Conservation (phyloP, 164 flowering plant species). For the Magnolia kwangsiensis region DNA sequence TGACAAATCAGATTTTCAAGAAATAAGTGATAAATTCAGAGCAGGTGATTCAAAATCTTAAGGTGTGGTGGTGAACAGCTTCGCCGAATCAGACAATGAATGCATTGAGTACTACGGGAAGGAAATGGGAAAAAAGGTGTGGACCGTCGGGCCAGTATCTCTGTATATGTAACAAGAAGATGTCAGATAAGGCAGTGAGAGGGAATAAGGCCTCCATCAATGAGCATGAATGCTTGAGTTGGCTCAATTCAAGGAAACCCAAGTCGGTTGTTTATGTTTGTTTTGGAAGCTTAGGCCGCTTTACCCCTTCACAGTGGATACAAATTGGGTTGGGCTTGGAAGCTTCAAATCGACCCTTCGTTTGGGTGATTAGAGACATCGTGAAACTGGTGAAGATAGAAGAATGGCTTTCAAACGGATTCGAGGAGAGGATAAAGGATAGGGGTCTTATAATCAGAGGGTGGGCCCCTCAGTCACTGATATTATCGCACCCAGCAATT, state of each 20-base stretch:
- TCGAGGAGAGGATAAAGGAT: constrained; percentile 43
- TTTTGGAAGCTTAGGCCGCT: constrained; percentile 37
- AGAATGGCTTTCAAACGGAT: constrained; percentile 37
- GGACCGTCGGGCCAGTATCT: constrained; percentile 57
- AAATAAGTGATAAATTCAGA: neutral
- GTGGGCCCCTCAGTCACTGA: constrained; percentile 69
- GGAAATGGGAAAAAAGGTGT: constrained; percentile 23
- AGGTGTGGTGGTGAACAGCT: constrained; percentile 42
- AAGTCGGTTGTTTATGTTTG: constrained; percentile 51
- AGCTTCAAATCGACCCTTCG: constrained; percentile 41
- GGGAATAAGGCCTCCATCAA: constrained; percentile 32
- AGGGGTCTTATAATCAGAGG: constrained; percentile 53
- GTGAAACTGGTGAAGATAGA: constrained; percentile 23
- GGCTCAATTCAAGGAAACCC: constrained; percentile 38
- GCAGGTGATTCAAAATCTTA: constrained; percentile 22
- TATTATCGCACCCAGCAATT: constrained; percentile 45
- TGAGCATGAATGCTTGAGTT: constrained; percentile 29
- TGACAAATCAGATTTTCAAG: neutral
- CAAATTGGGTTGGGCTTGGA: constrained; percentile 57
- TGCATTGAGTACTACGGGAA: constrained; percentile 26
- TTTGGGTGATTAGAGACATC: constrained; percentile 39
- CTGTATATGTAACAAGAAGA: constrained; percentile 25
- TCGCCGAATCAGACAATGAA: constrained; percentile 37
- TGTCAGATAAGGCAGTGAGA: constrained; percentile 31
- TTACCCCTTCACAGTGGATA: constrained; percentile 27